phyloP scores from a whole-genome alignment of 495 filamentous ascomycete genomes.

The Paragyromitra xinjiangensis region DNA sequence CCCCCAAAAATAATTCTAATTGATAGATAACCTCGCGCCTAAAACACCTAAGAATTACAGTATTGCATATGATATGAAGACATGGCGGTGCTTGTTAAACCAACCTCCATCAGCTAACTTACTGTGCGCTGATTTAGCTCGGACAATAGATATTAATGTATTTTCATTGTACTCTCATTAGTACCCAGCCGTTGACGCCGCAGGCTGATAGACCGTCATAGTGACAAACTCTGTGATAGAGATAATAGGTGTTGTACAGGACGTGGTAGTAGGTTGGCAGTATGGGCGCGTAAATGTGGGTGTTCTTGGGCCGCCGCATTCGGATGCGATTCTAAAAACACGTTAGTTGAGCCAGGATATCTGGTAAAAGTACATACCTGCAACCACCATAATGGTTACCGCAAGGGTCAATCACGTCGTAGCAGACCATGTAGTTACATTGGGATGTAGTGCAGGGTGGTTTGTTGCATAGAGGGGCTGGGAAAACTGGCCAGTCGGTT shows the following conservation, averaged over 20 bases:
- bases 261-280: neutral
- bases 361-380: neutral
- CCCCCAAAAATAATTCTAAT: too few relatives aligned
- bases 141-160: neutral
- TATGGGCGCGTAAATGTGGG: constrained; percentile 5
- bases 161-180: neutral
- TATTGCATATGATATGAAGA: too few relatives aligned
- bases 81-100: neutral
- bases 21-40: too few relatives aligned
- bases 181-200: neutral
- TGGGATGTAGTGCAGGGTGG: neutral
- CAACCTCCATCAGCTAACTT: neutral
- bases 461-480: neutral
- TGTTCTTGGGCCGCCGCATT: constrained; percentile 2
- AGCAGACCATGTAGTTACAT: constrained; percentile 5
- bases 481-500: constrained; percentile 13
- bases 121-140: neutral
- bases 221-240: neutral
- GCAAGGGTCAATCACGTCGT: neutral
- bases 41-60: too few relatives aligned
- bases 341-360: neutral
- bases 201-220: neutral
- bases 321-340: neutral
- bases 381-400: neutral
- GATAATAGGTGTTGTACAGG: neutral